phyloP scores from a whole-genome alignment of 2,329 filamentous ascomycete genomes.

The Pseudonectria buxi region DNA sequence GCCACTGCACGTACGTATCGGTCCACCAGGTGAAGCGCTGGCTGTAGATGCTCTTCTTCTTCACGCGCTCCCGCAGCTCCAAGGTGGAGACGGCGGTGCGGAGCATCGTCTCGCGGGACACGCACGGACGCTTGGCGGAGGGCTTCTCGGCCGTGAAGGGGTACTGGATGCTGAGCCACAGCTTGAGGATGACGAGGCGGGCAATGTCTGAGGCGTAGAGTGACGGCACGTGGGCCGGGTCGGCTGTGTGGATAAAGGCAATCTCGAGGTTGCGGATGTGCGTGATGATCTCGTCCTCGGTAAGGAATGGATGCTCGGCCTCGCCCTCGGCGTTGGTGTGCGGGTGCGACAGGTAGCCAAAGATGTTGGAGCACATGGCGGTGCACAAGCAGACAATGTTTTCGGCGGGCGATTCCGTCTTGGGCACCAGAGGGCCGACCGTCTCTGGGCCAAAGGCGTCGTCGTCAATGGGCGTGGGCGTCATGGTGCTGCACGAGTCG shows the following conservation, averaged over 20 bases:
- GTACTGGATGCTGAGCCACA: conserved; percentile 41
- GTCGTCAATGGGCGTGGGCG: conserved; percentile 50
- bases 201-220: conserved; percentile 33
- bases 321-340: conserved; percentile 16
- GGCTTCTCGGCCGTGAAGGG: conserved; percentile 30
- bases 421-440: conserved; percentile 25
- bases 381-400: conserved; percentile 35
- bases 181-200: conserved; percentile 38
- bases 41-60: conserved; percentile 25
- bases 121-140: conserved; percentile 22
- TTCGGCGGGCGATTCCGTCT: conserved; percentile 31
- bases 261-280: conserved; percentile 33
- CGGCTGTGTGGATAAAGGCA: conserved; percentile 31
- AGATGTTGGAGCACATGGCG: conserved; percentile 32
- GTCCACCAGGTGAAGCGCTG: conserved; percentile 42
- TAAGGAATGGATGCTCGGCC: conserved; percentile 15
- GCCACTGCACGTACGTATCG: conserved; percentile 48
- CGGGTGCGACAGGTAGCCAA: conserved; percentile 32
- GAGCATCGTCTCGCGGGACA: conserved; percentile 36
- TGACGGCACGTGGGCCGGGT: conserved; percentile 27
- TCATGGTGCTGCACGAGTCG: conserved; percentile 38
- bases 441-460: conserved; percentile 38
- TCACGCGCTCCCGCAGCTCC: conserved; percentile 31
- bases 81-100: conserved; percentile 42
- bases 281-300: conserved; percentile 34